Evolutionary conservation across 129 eudicot species (phyloP).

Genomic region (Tanacetum coccineum): DNA sequence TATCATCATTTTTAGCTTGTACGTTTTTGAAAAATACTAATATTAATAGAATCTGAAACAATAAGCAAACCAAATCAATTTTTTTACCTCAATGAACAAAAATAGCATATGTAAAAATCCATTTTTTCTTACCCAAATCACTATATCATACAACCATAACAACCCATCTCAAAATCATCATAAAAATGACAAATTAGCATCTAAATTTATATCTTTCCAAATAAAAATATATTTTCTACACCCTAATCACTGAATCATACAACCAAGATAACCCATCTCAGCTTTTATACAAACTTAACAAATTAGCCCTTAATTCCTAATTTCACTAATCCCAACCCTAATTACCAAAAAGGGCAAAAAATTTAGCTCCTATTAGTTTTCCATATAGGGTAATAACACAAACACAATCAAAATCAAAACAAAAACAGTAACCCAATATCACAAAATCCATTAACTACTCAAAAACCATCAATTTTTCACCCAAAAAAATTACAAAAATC

Average conservation of each 20-base stretch:
- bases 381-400: background rate
- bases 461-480: constrained; percentile 14
- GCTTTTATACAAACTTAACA: background rate
- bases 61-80: constrained; percentile 3
- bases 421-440: background rate
- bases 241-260: background rate
- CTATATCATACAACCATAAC: background rate
- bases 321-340: constrained; percentile 18
- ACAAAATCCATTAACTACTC: constrained; percentile 13
- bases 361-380: constrained; percentile 11
- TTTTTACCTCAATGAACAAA: constrained; percentile 8
- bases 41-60: constrained; percentile 57
- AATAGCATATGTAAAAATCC: constrained; percentile 2
- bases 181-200: no score
- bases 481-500: background rate
- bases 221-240: background rate
- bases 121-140: background rate
- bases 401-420: background rate
- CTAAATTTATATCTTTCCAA: background rate
- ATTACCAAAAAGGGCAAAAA: constrained; percentile 15
- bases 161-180: constrained; percentile 4
- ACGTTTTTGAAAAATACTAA: constrained; percentile 42
- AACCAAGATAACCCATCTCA: background rate
- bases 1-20: constrained; percentile 44
- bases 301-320: constrained; percentile 3